These are phyloP conservation scores for Aureobasidium sp. DNA, from an alignment of 2,329 filamentous ascomycete species.

Conservation along the genomic window DNA sequence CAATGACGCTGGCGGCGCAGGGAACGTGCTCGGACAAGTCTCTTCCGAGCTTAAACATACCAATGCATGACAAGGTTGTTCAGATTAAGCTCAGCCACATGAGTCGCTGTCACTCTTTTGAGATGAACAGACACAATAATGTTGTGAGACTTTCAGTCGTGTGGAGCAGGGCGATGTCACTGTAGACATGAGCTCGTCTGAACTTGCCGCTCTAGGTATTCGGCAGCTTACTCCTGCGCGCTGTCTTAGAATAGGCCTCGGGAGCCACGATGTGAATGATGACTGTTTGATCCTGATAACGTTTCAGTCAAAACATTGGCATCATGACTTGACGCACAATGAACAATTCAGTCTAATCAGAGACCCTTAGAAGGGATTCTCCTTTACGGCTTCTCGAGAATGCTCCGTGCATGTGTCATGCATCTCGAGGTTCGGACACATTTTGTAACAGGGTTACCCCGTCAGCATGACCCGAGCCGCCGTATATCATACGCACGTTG, in stretches of 20 bases:
- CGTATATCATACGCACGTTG: not conserved
- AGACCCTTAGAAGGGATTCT: too few species aligned
- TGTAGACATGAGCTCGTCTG: not conserved
- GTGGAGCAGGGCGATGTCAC: not conserved
- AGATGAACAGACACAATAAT: not conserved
- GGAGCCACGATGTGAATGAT: too few species aligned
- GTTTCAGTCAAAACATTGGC: too few species aligned
- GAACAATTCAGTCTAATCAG: too few species aligned
- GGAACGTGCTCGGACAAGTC: not conserved
- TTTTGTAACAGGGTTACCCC: not conserved
- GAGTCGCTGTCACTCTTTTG: not conserved
- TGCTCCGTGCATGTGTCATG: not conserved
- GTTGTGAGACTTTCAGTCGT: not conserved
- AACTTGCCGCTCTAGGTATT: not conserved
- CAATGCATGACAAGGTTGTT: not conserved
- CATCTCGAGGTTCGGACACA: not conserved
- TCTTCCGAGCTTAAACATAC: not conserved
- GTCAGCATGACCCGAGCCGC: not conserved
- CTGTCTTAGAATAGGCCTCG: not conserved
- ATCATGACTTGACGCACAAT: too few species aligned
- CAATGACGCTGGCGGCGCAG: conserved; percentile 1
- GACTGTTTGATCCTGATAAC: too few species aligned
- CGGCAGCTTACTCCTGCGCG: not conserved
- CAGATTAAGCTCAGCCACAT: not conserved
- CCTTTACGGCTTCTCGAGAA: too few species aligned